A percentile compares a stretch with the other conserved stretches of the same genome.
These are phyloP conservation scores for Aureobasidium subglaciale DNA, from an alignment of 2,329 filamentous ascomycete species.

Conservation along the genomic window DNA sequence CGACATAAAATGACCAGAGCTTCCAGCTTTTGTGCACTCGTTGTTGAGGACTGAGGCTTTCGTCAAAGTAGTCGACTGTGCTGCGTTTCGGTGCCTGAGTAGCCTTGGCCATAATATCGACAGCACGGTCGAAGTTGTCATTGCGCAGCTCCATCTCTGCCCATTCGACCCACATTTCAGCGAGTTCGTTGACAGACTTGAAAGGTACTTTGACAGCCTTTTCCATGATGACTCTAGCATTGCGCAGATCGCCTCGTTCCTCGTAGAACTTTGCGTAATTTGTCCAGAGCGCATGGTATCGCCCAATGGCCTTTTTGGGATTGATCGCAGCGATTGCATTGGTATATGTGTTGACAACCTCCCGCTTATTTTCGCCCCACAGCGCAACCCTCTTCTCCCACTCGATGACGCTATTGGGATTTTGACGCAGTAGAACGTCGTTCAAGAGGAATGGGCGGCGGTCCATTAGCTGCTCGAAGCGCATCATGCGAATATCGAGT, in stretches of 20 bases:
- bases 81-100: slow-evolving; percentile 94
- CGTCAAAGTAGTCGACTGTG: slow-evolving; percentile 99
- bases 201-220: slow-evolving; percentile 97
- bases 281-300: slow-evolving; percentile 91
- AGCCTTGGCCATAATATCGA: slow-evolving; percentile 94
- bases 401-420: slow-evolving; percentile 90
- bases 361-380: slow-evolving; percentile 87
- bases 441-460: slow-evolving; percentile 91
- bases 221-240: slow-evolving; percentile 87
- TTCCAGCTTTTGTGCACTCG: slow-evolving; percentile 99
- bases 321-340: slow-evolving; percentile 88
- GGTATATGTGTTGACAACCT: slow-evolving; percentile 91
- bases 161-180: slow-evolving; percentile 99
- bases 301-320: slow-evolving; percentile 87
- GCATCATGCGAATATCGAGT: slow-evolving; percentile 92
- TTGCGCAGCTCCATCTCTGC: slow-evolving; percentile 95
- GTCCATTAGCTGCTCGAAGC: slow-evolving; percentile 98
- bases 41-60: slow-evolving; percentile 86
- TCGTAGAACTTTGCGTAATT: slow-evolving; percentile 99
- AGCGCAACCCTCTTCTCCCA: slow-evolving; percentile 96
- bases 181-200: slow-evolving; percentile 93
- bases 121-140: slow-evolving; percentile 90
- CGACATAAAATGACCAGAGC: slow-evolving; percentile 98
- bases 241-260: slow-evolving; percentile 72
- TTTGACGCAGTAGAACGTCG: slow-evolving; percentile 89